Percentiles rank a stretch among this genome's conserved stretches.
phyloP scores from a whole-genome alignment of 2,329 filamentous ascomycete genomes.

The Hymenoscyphus fraxineus region DNA sequence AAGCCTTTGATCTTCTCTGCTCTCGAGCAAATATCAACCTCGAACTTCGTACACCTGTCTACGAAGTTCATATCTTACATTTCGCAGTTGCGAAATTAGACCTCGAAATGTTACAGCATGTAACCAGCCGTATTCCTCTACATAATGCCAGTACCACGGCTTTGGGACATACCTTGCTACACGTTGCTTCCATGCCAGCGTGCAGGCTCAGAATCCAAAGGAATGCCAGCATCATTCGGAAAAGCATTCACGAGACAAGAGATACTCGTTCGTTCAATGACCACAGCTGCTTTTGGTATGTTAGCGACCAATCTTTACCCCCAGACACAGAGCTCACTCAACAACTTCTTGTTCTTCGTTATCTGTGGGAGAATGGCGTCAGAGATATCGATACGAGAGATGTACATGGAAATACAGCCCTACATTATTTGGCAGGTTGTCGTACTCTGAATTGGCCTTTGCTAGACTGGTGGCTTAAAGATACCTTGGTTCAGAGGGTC shows the following conservation, averaged over 20 bases:
- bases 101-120: constrained; percentile 18
- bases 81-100: constrained; percentile 23
- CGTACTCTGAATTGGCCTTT: constrained; percentile 16
- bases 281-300: background rate
- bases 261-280: constrained; percentile 20
- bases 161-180: constrained; percentile 25
- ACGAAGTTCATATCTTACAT: constrained; percentile 23
- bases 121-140: constrained; percentile 11
- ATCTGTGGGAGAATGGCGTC: constrained; percentile 15
- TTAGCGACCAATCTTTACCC: background rate
- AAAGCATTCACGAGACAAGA: constrained; percentile 23
- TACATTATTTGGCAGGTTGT: constrained; percentile 23
- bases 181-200: constrained; percentile 23
- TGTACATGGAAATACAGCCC: constrained; percentile 23
- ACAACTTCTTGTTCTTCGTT: constrained; percentile 16
- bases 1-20: constrained; percentile 17
- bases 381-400: constrained; percentile 12
- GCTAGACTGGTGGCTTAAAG: constrained; percentile 13
- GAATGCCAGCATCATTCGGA: constrained; percentile 13
- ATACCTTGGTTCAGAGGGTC: constrained; percentile 2
- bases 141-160: constrained; percentile 19
- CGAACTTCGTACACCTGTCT: constrained; percentile 21
- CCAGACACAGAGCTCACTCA: background rate
- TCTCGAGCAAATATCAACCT: constrained; percentile 15
- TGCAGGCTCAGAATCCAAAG: constrained; percentile 15